These are phyloP conservation scores for Malus sylvestris DNA, from an alignment of 306 rosid species.

Conservation along the genomic window DNA sequence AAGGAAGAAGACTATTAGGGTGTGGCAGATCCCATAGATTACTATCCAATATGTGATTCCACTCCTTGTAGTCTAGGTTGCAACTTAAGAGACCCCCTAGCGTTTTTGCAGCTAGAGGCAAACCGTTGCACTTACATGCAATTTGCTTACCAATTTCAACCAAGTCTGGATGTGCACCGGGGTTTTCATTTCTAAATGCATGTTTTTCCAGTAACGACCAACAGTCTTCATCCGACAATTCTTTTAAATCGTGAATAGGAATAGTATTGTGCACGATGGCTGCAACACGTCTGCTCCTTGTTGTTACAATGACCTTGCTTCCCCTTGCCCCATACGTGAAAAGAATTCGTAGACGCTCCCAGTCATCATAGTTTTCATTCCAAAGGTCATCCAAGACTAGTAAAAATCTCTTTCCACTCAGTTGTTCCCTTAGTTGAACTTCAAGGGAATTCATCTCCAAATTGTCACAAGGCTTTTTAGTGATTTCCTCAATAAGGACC, in stretches of 20 bases:
- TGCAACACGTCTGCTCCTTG: constrained; percentile 2
- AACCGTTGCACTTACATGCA: constrained; percentile 5
- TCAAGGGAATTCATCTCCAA: background rate
- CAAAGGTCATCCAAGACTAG: background rate
- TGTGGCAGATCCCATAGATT: background rate
- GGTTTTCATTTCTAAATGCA: background rate
- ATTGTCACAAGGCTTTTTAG: background rate
- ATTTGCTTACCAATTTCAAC: constrained; percentile 10
- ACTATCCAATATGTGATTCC: background rate
- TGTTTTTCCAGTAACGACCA: background rate
- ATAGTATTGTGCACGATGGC: background rate
- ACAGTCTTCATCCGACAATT: background rate
- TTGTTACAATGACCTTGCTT: constrained; percentile 10
- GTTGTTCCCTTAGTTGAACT: background rate
- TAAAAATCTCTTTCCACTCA: background rate
- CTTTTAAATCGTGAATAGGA: background rate
- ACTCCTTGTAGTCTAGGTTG: background rate
- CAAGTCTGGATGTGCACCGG: background rate
- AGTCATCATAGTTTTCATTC: background rate
- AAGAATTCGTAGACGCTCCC: background rate
- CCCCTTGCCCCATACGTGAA: background rate
- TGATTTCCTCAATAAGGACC: background rate
- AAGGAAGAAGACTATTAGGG: background rate
- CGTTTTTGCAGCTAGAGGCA: background rate
- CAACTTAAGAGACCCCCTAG: background rate